Base-by-base conservation (phyloP, 805 yeast genomes). In the Candida incommunis region DNA sequence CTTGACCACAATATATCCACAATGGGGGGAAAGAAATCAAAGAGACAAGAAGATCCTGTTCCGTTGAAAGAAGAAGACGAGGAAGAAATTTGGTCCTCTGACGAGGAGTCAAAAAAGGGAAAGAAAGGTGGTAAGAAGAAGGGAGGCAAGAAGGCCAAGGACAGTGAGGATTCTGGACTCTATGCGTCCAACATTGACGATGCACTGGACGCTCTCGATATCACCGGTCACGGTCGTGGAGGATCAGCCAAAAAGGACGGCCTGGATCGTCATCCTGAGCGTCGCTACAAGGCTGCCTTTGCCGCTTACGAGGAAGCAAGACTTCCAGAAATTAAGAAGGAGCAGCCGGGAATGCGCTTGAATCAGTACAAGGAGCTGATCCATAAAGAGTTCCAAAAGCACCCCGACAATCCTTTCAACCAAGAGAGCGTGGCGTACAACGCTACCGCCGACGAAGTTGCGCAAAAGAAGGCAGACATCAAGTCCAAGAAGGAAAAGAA, bases 241-340 rank as follows among this genome's bases (percentile, higher is more conserved):
- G 62, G 66, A 37, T 65, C 64, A 49, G 7, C 49, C 16, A 57
- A 51, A 35, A 57, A 54, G 48, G 78, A 78, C 56, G 84, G 77
- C 44, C 68, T 84, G 44, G 95, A 84, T 48, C 77, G 86, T 61
- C 95, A 84, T 54, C 94, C 95, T 7, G 95, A 84, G 67, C 75
- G 94, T 64, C 74, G 95, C 58, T 82, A 80, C 63, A 84, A 83
- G 66, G 85, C 90, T 22, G 94, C 94, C 0, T 68, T 69, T 46
- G 70, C 75, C 11, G 85, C 83, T 1, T 84, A 65, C 56, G 85
- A 83, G 54, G 90, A 78, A 50, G 66, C 69, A 46, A 71, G 90
- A 54, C 58, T 81, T 37, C 90, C 92, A 3, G 85, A 80, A 56
- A 46, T 80, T 45, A 77, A 79, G 62, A 70, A 76, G 59, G 94